These are phyloP conservation scores for Avena insularis DNA, from an alignment of 176 grass and related monocot genomes.

Conservation along the genomic window DNA sequence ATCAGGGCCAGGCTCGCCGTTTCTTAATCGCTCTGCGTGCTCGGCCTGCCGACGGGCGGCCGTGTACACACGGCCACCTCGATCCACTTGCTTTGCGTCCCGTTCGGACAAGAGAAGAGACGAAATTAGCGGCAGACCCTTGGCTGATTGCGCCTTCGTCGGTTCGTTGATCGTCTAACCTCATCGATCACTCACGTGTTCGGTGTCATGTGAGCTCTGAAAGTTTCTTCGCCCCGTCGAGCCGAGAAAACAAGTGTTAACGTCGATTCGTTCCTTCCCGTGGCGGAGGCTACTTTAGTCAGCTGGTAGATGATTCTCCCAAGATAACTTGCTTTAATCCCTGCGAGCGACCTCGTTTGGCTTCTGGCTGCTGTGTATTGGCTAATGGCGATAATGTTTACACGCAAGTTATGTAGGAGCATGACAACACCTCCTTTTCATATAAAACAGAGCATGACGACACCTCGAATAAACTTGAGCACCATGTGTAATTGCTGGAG, in stretches of 20 bases:
- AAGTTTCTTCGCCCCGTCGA: neutral
- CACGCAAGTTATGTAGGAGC: constrained; percentile 34
- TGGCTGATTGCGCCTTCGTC: neutral
- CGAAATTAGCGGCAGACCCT: neutral
- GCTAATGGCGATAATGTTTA: constrained; percentile 28
- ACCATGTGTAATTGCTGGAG: neutral
- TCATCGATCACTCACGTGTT: neutral
- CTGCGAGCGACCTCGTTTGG: constrained; percentile 25
- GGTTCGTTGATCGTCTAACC: neutral
- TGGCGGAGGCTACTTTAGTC: constrained; percentile 12
- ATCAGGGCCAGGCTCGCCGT: neutral
- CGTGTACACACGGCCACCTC: constrained; percentile 12
- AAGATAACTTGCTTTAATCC: constrained; percentile 36
- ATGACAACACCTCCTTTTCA: neutral
- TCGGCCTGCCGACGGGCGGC: neutral
- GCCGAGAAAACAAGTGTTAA: neutral
- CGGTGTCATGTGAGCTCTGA: neutral
- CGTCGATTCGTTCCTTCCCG: constrained; percentile 19
- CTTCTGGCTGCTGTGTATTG: constrained; percentile 34
- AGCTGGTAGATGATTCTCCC: constrained; percentile 5
- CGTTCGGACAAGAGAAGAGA: constrained; percentile 40
- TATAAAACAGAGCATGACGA: neutral
- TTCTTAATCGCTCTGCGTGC: neutral
- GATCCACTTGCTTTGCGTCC: constrained; percentile 35
- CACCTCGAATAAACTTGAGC: neutral